phyloP scores from a whole-genome alignment of 208 protist species.

The Leishmania guyanensis region DNA sequence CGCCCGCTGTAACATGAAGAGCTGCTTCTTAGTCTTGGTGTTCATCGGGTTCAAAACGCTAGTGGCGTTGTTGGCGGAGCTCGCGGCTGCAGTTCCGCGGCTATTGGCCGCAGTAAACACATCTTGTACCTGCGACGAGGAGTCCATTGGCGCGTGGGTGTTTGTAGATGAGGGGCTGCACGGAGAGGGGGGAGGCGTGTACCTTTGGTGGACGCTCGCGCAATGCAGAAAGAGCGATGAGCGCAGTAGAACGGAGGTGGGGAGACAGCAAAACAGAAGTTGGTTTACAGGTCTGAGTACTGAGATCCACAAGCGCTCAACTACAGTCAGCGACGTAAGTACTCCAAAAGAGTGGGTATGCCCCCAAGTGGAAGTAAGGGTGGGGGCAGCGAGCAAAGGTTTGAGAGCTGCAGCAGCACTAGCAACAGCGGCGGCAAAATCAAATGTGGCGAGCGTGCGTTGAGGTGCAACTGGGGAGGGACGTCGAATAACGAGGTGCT shows the following conservation, averaged over 20 bases:
- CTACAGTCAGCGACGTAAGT: neutral
- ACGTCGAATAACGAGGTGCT: conserved; percentile 1
- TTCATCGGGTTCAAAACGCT: conserved; percentile 13
- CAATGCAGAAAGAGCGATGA: neutral
- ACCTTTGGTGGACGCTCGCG: neutral
- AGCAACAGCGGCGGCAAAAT: too few relatives aligned
- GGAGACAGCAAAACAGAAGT: neutral
- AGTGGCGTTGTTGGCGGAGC: neutral
- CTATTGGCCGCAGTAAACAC: conserved; percentile 14
- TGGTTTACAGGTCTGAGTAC: neutral
- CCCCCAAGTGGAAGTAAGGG: neutral
- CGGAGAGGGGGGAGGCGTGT: neutral
- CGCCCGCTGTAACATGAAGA: conserved; percentile 88
- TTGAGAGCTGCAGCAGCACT: neutral
- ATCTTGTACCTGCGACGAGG: conserved; percentile 12
- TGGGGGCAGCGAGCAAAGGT: neutral
- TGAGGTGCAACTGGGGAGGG: neutral
- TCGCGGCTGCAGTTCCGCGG: conserved; percentile 7
- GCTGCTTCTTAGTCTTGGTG: conserved; percentile 72
- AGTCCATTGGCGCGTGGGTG: conserved; percentile 17
- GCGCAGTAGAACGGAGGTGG: neutral
- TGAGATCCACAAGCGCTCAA: neutral
- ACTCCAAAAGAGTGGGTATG: neutral
- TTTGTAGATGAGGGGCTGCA: neutral
- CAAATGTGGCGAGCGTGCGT: neutral